Percentiles rank a stretch among this genome's conserved stretches.
Evolutionary conservation across 1,284 basidiomycete species (phyloP).

Genomic region (Rhizoctonia solani): DNA sequence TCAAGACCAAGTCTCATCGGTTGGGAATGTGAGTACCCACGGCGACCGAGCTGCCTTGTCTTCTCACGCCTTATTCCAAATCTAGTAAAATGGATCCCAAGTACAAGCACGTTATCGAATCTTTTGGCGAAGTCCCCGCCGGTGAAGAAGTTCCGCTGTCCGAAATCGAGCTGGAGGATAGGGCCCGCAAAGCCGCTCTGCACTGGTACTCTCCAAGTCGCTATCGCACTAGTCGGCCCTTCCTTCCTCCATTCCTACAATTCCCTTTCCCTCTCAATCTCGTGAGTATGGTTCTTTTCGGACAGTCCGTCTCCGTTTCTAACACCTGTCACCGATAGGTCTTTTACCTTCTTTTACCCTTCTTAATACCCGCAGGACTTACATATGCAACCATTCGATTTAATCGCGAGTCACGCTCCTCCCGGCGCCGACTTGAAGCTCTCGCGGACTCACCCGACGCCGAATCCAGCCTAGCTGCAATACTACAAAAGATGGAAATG

Average conservation of each 20-base stretch:
- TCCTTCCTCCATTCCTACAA: slow-evolving; percentile 68
- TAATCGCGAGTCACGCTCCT: slow-evolving; percentile 56
- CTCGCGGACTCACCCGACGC: slow-evolving; percentile 56
- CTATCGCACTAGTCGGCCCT: slow-evolving; percentile 43
- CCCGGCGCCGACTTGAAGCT: slow-evolving; percentile 61
- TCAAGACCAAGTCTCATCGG: slow-evolving; percentile 54
- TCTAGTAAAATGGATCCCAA: slow-evolving; percentile 59
- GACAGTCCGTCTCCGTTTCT: not conserved
- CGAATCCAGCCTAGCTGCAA: slow-evolving; percentile 54
- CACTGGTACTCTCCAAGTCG: slow-evolving; percentile 32
- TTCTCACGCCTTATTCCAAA: not conserved
- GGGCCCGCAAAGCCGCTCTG: slow-evolving; percentile 35
- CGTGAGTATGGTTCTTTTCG: slow-evolving; percentile 51
- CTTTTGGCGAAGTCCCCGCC: slow-evolving; percentile 45
- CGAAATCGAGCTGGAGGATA: slow-evolving; percentile 33
- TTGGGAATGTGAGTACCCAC: slow-evolving; percentile 59
- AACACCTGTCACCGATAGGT: slow-evolving; percentile 49
- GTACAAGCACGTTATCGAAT: slow-evolving; percentile 60
- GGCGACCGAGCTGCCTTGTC: not conserved
- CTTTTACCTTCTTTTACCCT: slow-evolving; percentile 59
- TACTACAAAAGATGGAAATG: slow-evolving; percentile 64
- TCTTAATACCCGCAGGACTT: slow-evolving; percentile 65
- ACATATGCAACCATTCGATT: slow-evolving; percentile 57
- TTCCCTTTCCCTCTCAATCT: slow-evolving; percentile 72
- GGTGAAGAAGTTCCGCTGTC: slow-evolving; percentile 12